A percentile compares a stretch with the other conserved stretches of the same genome.
Conservation (phyloP, 805 yeast species). For the Candida dajiaensis region DNA sequence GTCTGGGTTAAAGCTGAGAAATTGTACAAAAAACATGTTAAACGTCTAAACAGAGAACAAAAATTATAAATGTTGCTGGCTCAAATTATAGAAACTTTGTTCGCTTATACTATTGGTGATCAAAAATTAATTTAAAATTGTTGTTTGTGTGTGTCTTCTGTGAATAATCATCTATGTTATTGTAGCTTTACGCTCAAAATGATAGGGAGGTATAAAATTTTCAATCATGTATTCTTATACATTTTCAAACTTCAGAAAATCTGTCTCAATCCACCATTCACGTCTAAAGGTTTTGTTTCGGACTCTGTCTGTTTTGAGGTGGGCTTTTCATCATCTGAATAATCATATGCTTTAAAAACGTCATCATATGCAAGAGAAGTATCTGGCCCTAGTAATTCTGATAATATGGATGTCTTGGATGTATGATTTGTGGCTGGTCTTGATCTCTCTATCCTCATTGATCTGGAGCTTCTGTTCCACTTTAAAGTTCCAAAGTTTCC, state of each 20-base stretch:
- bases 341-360: conserved; percentile 18
- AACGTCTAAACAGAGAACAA: conserved; percentile 51
- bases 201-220: no score
- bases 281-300: not conserved
- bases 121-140: not conserved
- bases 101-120: not conserved
- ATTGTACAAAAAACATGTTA: conserved; percentile 79
- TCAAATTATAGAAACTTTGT: not conserved
- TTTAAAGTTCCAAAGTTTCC: not conserved
- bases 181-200: no score
- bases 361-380: conserved; percentile 13
- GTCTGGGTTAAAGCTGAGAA: conserved; percentile 90
- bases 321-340: conserved; percentile 12
- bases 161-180: no score
- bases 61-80: conserved; percentile 27
- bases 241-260: not conserved
- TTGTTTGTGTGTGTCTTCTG: not conserved
- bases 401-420: conserved; percentile 8
- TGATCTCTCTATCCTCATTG: not conserved
- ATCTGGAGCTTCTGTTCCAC: not conserved
- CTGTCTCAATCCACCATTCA: not conserved
- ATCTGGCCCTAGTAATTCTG: conserved; percentile 4
- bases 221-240: no score
- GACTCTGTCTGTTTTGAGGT: not conserved
- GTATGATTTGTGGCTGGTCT: not conserved